Percentiles rank a stretch among this genome's conserved stretches.
Conservation (phyloP, 768 basidiomycete species). For the Suillus variegatus region DNA sequence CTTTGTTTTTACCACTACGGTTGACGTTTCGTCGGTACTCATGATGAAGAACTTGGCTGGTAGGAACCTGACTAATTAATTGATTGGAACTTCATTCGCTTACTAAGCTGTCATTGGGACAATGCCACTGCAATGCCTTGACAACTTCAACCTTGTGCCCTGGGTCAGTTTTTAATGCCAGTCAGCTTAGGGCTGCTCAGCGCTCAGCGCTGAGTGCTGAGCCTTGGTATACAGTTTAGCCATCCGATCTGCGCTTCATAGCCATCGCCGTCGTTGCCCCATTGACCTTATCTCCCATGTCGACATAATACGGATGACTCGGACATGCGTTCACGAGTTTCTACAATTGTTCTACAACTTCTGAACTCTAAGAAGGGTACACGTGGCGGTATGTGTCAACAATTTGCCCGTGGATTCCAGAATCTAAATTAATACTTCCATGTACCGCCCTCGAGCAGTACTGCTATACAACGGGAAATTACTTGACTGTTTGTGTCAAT, state of each 20-base stretch:
- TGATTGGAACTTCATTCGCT: background rate
- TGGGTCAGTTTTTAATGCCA: background rate
- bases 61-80: constrained; percentile 3
- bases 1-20: constrained; percentile 24
- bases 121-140: no score
- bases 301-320: no score
- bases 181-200: background rate
- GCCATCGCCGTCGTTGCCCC: background rate
- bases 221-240: background rate
- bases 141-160: no score
- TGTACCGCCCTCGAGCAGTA: background rate
- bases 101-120: background rate
- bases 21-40: constrained; percentile 30
- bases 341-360: background rate
- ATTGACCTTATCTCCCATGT: no score
- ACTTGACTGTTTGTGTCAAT: background rate
- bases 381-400: background rate
- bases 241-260: background rate
- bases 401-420: background rate
- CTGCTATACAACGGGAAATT: background rate
- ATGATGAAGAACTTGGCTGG: constrained; percentile 23
- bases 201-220: background rate
- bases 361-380: background rate
- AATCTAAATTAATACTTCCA: background rate
- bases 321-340: background rate